These are phyloP conservation scores for Calonectria leucothoes DNA, from an alignment of 2,329 filamentous ascomycete genomes.

Conservation along the genomic window DNA sequence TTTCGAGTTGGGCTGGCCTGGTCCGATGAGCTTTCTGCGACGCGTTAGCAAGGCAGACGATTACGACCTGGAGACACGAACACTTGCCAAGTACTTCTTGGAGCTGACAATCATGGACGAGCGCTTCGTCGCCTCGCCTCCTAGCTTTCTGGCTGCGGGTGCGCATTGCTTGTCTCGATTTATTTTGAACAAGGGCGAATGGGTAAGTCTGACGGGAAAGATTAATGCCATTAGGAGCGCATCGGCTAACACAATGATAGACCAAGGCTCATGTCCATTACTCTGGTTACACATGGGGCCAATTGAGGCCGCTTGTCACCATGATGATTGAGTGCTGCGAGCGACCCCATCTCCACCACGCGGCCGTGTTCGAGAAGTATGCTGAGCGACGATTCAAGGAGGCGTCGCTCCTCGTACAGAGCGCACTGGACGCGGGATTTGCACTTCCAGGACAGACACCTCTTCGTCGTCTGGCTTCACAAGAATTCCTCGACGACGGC, in stretches of 20 bases:
- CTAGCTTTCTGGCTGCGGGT: conserved; percentile 90
- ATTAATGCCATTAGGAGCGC: not conserved
- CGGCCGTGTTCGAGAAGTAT: conserved; percentile 93
- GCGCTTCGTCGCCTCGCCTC: conserved; percentile 90
- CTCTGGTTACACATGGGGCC: conserved; percentile 89
- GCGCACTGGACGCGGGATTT: conserved; percentile 74
- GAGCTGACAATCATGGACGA: conserved; percentile 98
- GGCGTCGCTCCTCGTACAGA: conserved; percentile 83
- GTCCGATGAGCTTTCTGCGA: conserved; percentile 97
- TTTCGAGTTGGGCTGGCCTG: conserved; percentile 98
- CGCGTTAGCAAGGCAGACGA: conserved; percentile 98
- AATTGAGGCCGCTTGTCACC: conserved; percentile 81
- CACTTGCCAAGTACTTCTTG: conserved; percentile 96
- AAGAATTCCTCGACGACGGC: conserved; percentile 33
- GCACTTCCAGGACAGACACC: conserved; percentile 55
- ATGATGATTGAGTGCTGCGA: conserved; percentile 91
- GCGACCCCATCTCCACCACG: conserved; percentile 82
- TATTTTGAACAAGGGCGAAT: conserved; percentile 91
- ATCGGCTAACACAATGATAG: conserved; percentile 61
- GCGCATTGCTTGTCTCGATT: conserved; percentile 91
- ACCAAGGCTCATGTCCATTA: conserved; percentile 88
- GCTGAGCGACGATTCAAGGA: conserved; percentile 87
- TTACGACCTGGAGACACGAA: conserved; percentile 95
- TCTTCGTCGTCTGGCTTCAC: conserved; percentile 50
- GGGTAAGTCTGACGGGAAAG: conserved; percentile 72